Evolutionary conservation across 495 filamentous ascomycete genomes (phyloP), one percentile per base, ranked within the genome.

Genomic region (Parmelia sp.): DNA sequence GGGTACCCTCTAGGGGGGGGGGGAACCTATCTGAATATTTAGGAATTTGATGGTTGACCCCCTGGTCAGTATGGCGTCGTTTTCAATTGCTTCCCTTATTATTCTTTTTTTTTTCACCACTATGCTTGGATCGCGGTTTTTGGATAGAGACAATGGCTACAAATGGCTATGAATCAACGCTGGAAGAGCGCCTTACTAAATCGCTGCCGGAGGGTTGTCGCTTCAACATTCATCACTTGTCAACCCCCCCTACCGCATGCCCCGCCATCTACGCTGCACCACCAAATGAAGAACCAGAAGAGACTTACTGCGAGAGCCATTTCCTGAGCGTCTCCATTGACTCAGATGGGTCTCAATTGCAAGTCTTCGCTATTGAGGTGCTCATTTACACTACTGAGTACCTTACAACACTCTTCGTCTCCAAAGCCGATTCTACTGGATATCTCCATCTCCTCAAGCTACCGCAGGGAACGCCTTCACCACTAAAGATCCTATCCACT

Each of bases 361-460:
- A 86, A 47, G 75, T 89, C n/a, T 86, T 88, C 68, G 89, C 86
- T 14, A 83, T 88, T 63, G 86, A 89, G 69, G 78, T 83, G 51
- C 64, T 81, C 58, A 76, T 89, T 64, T 89, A 88, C 72, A 82
- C 89, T 27, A 95, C 90, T 39, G 84, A 84, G 65, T 83, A 85
- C 74, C 82, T 89, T 39, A 95, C 88, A 7, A 96, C 87, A 42
- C 82, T 97, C 40, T 99, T 97, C 75, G 87, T 99, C 44, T 92
- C 91, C 62, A 99, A 99, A 76, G 94, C 94, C 57, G 94, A 99
- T 75, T 96, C 93, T 21, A 96, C 92, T 3, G 94, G 94, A 56
- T 93, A 90, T 68, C 75, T 96, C 33, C 80, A 88, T 70, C 77
- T 87, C 0, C 80, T 91, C 44, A 75, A 82, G 36, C 71, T 87